Percentiles rank a stretch among this genome's conserved stretches.
Conservation (phyloP, 1,139 yeast species). For the Wickerhamiella infanticola region DNA sequence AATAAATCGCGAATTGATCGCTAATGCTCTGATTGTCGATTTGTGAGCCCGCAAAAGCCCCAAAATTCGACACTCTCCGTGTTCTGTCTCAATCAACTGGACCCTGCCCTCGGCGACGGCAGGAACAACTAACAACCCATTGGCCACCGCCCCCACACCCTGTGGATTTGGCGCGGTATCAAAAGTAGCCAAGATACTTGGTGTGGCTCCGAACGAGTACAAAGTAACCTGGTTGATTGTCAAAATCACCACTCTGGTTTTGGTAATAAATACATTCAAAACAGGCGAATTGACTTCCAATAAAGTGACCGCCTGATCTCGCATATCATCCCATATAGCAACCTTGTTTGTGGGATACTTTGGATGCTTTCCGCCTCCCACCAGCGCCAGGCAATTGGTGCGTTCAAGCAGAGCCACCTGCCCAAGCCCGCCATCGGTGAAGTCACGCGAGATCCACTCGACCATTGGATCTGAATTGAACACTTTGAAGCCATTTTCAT, state of each 20-base stretch:
- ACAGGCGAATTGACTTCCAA: constrained; percentile 66
- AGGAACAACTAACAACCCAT: constrained; percentile 56
- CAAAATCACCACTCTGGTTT: constrained; percentile 61
- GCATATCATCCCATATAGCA: constrained; percentile 83
- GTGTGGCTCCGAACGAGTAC: constrained; percentile 70
- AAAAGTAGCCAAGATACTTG: constrained; percentile 49
- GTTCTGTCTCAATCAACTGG: constrained; percentile 56
- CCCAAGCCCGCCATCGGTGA: constrained; percentile 48
- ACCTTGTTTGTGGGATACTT: constrained; percentile 57
- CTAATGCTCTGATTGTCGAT: constrained; percentile 48
- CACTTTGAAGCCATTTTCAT: constrained; percentile 71
- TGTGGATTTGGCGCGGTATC: constrained; percentile 55
- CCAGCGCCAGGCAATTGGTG: constrained; percentile 75
- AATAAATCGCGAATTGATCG: constrained; percentile 50
- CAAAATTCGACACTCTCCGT: constrained; percentile 42
- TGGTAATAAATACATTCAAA: constrained; percentile 53
- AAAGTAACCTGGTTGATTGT: constrained; percentile 52
- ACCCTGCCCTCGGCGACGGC: constrained; percentile 48
- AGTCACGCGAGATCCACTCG: constrained; percentile 48
- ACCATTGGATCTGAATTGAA: constrained; percentile 81
- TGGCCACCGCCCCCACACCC: constrained; percentile 50
- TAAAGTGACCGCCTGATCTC: constrained; percentile 56
- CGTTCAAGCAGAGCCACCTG: constrained; percentile 69
- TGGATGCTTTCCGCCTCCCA: constrained; percentile 78
- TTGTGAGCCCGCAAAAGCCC: constrained; percentile 77